A percentile compares a stretch with the other conserved stretches of the same genome.
Evolutionary conservation across 176 grass and related monocot species (phyloP).

Genomic region (Oryza coarctata): DNA sequence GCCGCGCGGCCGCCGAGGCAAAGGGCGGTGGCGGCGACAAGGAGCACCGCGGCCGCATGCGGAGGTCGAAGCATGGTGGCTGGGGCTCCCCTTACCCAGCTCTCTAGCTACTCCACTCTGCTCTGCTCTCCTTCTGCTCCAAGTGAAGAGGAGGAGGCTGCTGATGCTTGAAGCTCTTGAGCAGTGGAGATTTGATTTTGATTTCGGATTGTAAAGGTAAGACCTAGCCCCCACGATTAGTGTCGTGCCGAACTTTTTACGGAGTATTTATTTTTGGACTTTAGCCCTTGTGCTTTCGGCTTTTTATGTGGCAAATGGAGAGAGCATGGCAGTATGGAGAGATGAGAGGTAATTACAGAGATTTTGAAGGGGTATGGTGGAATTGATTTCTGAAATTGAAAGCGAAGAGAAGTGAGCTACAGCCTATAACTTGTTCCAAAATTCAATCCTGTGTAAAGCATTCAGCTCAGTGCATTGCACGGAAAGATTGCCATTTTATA

Average conservation of each 20-base stretch:
- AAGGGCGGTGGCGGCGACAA: constrained; percentile 16
- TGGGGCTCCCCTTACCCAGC: constrained; percentile 26
- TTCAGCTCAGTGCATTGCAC: neutral
- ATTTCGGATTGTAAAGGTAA: neutral
- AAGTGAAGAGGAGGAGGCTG: constrained; percentile 12
- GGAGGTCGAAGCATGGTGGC: constrained; percentile 23
- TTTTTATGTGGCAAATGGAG: neutral
- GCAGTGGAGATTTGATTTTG: constrained; percentile 43
- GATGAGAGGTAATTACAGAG: neutral
- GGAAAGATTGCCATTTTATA: neutral
- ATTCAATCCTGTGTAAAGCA: neutral
- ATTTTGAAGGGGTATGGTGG: neutral
- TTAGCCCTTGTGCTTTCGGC: neutral
- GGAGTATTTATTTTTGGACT: neutral
- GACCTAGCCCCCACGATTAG: constrained; percentile 14
- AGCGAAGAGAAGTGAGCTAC: neutral
- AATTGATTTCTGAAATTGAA: neutral
- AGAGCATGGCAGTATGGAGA: neutral
- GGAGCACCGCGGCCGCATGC: neutral
- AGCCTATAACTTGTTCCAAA: neutral
- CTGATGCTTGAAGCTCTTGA: constrained; percentile 35
- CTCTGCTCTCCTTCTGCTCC: constrained; percentile 18
- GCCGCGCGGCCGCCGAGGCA: neutral
- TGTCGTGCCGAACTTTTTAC: neutral
- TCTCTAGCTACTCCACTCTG: constrained; percentile 24